Conservation (phyloP, 768 basidiomycete genomes). For the Termitomyces sp. region DNA sequence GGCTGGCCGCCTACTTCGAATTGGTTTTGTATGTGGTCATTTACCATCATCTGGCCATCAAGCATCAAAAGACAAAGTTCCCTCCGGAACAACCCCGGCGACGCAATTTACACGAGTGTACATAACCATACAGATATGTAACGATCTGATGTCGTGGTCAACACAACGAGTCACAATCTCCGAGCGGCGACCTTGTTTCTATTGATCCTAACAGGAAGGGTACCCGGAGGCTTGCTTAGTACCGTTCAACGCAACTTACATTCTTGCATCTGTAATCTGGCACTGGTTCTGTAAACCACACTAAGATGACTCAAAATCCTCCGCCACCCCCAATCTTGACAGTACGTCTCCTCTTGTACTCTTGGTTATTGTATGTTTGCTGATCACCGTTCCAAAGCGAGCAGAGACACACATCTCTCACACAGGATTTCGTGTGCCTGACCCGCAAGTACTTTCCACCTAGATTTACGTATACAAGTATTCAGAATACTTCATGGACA, state of each 20-base stretch:
- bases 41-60: neutral
- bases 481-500: neutral
- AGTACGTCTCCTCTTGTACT: neutral
- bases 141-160: neutral
- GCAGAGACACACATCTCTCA: constrained; percentile 25
- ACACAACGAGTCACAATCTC: neutral
- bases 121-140: neutral
- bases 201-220: neutral
- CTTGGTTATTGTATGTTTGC: neutral
- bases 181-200: neutral
- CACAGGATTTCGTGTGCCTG: constrained; percentile 31
- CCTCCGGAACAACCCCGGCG: neutral
- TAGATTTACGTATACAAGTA: neutral
- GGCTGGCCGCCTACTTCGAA: neutral
- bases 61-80: neutral
- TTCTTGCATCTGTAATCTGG: neutral
- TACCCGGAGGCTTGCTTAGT: neutral
- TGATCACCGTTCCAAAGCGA: constrained; percentile 14
- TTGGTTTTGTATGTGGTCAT: neutral
- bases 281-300: neutral
- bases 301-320: neutral
- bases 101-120: neutral
- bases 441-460: constrained; percentile 27
- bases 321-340: neutral
- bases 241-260: neutral